Evolutionary conservation across 1,284 basidiomycete species (phyloP).

Genomic region (Rhodotorula sp.): DNA sequence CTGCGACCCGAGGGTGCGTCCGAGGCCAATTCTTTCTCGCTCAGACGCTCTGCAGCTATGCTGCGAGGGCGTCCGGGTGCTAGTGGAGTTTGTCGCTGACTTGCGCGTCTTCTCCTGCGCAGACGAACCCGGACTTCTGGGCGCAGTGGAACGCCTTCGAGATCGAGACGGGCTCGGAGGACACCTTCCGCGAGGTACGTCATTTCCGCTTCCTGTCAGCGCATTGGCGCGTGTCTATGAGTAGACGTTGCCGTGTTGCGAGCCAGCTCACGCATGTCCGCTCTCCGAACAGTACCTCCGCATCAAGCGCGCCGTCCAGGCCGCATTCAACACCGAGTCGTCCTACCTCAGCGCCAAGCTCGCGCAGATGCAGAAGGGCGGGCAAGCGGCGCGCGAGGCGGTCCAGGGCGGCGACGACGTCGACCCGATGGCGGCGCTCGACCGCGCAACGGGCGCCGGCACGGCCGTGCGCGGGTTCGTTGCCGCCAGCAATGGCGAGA

Average conservation of each 20-base stretch:
- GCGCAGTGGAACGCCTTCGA: conserved; percentile 95
- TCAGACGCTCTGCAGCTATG: not conserved
- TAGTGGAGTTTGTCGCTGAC: not conserved
- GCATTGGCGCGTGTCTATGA: too few species aligned
- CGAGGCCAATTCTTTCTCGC: not conserved
- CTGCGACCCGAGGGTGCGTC: conserved; percentile 81
- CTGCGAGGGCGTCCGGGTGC: conserved; percentile 1
- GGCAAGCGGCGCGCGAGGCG: conserved; percentile 26
- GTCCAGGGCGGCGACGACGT: conserved; percentile 19
- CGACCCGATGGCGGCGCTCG: conserved; percentile 42
- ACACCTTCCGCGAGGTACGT: conserved; percentile 95
- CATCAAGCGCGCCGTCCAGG: conserved; percentile 96
- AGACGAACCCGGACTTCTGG: conserved; percentile 81
- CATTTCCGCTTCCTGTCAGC: too few species aligned
- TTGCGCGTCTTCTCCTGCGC: not conserved
- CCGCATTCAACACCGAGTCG: conserved; percentile 95
- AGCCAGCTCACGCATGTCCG: not conserved
- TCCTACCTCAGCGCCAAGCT: conserved; percentile 52
- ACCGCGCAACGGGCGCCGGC: conserved; percentile 19
- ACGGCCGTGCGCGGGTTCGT: conserved; percentile 27
- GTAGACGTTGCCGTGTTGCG: fast-evolving
- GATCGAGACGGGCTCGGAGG: conserved; percentile 95
- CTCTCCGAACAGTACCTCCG: conserved; percentile 58
- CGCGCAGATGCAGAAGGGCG: conserved; percentile 20
- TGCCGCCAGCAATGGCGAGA: conserved; percentile 15